Base-by-base conservation (phyloP, 169 alveolate genomes). In the Eimeria tenella region DNA sequence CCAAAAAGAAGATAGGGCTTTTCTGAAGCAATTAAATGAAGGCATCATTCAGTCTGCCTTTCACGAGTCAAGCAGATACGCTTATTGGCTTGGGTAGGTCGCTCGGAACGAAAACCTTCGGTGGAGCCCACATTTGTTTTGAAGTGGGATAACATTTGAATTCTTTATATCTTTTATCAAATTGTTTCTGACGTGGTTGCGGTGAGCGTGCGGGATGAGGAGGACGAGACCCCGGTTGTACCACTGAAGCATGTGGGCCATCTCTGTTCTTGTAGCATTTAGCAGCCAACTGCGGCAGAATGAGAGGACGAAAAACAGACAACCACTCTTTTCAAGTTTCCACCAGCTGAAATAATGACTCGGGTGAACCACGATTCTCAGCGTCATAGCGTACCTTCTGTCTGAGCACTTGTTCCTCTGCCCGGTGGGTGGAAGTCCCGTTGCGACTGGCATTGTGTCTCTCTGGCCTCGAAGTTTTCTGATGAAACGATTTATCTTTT, bases 71-170 rank as follows among this genome's bases (percentile, higher is more conserved):
- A 8, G 31, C 49, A 84, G 82, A 42, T 60, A 58, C 60, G 81
- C 79, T 62, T 25, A 84, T 52, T 15, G 92, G 92, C 81, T 84
- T 84, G n/a, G 81, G 92, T 23, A 84, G 65, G 55, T 84, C 81
- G 60, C 55, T 63, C 60, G 92, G 92, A 8, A 50, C 70, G 42
- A 84, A 84, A 19, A 63, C 92, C 58, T 73, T 84, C n/a, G 92
- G 92, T 49, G 92, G 82, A 63, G 92, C 92, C 92, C 92, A 84
- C 92, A 84, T 31, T 19, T 84, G 92, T 60, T 63, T 60, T 42
- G 92, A 84, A 17, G 92, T 63, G 31, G 92, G 92, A 21, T 84
- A 84, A 23, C 92, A 84, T 42, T 52, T 62, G 19, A 84, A 84
- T 60, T 84, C 92, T 50, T 52, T 84, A 77, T 79, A 84, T 19